Evolutionary conservation across 257 asterid genomes (phyloP).

Genomic region (Capsicum chinense): DNA sequence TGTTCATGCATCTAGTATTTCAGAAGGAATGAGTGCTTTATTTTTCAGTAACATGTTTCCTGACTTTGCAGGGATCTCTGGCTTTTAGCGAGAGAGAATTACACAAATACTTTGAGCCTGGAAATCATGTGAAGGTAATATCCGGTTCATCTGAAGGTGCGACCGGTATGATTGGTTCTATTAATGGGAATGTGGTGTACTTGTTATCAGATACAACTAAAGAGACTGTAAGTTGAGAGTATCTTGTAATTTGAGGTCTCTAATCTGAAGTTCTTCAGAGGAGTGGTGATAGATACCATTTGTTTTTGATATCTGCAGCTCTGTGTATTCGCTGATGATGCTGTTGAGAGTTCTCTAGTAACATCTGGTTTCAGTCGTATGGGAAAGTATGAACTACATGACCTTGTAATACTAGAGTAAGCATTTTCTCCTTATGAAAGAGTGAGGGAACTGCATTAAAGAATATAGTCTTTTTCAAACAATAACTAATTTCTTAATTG

Average conservation of each 20-base stretch:
- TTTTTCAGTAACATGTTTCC: background rate
- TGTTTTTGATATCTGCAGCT: slow-evolving; percentile 48
- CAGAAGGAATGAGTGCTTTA: background rate
- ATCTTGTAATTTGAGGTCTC: too few species aligned
- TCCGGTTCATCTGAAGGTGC: slow-evolving; percentile 97
- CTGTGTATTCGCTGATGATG: slow-evolving; percentile 92
- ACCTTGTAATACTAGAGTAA: slow-evolving; percentile 86
- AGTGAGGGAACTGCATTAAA: background rate
- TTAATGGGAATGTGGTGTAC: slow-evolving; percentile 10
- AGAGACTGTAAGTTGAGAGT: too few species aligned
- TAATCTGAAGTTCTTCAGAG: background rate
- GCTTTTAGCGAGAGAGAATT: slow-evolving; percentile 82
- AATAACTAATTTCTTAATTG: slow-evolving; percentile 14
- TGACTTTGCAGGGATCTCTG: slow-evolving; percentile 63
- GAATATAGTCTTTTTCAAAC: slow-evolving; percentile 24
- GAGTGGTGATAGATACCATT: background rate
- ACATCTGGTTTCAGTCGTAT: slow-evolving; percentile 86
- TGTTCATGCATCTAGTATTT: slow-evolving; percentile 7
- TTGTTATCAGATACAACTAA: too few species aligned
- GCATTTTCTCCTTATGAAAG: slow-evolving; percentile 32
- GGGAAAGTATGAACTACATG: slow-evolving; percentile 96
- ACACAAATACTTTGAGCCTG: slow-evolving; percentile 95
- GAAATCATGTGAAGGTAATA: slow-evolving; percentile 92
- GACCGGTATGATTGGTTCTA: slow-evolving; percentile 98
- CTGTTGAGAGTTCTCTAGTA: slow-evolving; percentile 95